Percentiles rank a stretch among this genome's conserved stretches.
Evolutionary conservation across 192 early-diverging fungal species (phyloP).

Genomic region (Thamnidium elegans): DNA sequence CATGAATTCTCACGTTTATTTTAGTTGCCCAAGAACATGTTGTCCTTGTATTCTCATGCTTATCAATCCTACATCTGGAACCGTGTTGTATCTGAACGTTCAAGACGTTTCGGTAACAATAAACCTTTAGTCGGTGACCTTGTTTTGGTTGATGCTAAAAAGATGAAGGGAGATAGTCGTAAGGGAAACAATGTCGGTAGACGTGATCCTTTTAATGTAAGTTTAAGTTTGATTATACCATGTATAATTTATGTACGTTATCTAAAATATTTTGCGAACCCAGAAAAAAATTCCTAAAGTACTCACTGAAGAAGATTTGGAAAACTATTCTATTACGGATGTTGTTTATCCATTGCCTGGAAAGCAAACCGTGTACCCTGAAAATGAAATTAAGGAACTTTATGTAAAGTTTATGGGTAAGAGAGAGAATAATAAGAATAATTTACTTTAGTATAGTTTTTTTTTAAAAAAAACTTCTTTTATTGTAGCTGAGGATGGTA

Average conservation of each 20-base stretch:
- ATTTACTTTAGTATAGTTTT: neutral
- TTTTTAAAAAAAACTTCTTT: neutral
- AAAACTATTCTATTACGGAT: constrained; percentile 77
- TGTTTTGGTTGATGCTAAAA: constrained; percentile 47
- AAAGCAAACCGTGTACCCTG: constrained; percentile 72
- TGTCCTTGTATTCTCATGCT: constrained; percentile 92
- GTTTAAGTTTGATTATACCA: neutral
- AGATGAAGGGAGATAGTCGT: constrained; percentile 7
- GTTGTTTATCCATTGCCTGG: constrained; percentile 94
- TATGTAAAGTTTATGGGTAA: constrained; percentile 72
- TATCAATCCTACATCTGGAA: constrained; percentile 98
- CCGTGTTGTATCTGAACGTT: constrained; percentile 70
- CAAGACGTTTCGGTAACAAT: constrained; percentile 60
- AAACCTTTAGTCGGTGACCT: constrained; percentile 83
- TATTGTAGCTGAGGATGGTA: constrained; percentile 10
- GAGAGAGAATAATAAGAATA: neutral
- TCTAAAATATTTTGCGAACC: no score
- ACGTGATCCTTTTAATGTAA: constrained; percentile 4
- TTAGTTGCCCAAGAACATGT: constrained; percentile 80
- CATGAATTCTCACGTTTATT: neutral
- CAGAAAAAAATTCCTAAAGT: constrained; percentile 41
- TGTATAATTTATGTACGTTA: neutral
- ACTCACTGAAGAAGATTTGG: constrained; percentile 64
- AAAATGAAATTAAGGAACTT: constrained; percentile 59
- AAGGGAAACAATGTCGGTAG: constrained; percentile 26